Percentiles rank a stretch among this genome's conserved stretches.
phyloP scores from a whole-genome alignment of 371 early-diverging fungal genomes.

The Globomyces sp. region DNA sequence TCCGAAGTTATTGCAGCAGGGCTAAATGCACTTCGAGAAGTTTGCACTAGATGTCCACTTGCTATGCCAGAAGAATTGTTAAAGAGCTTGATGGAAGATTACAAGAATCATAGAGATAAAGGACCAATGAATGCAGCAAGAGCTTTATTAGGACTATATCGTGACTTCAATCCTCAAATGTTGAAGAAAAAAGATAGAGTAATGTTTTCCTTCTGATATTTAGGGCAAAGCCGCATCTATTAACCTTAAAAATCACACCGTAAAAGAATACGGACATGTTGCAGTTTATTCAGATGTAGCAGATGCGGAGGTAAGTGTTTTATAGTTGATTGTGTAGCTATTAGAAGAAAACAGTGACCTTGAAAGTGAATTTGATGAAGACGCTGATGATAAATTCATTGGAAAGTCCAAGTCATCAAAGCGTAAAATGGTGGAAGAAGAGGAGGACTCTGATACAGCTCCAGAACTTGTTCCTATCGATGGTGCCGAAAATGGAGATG shows the following conservation, averaged over 20 bases:
- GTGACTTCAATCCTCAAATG: conserved; percentile 92
- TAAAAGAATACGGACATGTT: conserved; percentile 72
- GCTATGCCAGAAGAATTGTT: conserved; percentile 85
- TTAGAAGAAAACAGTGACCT: conserved; percentile 27
- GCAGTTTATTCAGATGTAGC: conserved; percentile 66
- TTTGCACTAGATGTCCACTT: conserved; percentile 85
- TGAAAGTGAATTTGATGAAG: conserved; percentile 22
- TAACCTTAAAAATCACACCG: conserved; percentile 61
- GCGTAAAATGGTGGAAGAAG: conserved; percentile 40
- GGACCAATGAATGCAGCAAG: conserved; percentile 83
- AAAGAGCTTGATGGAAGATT: conserved; percentile 81
- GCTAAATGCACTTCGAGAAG: conserved; percentile 89
- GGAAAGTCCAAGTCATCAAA: conserved; percentile 12
- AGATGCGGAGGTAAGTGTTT: conserved; percentile 60
- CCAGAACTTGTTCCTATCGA: conserved; percentile 10
- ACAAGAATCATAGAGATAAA: conserved; percentile 89
- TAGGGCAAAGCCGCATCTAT: conserved; percentile 65
- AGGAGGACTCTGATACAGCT: not conserved
- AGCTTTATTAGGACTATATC: conserved; percentile 81
- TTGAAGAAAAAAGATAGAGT: conserved; percentile 90
- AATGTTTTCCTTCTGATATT: not conserved
- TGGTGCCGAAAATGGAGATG: conserved; percentile 19
- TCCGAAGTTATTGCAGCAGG: conserved; percentile 93
- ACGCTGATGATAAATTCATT: conserved; percentile 16
- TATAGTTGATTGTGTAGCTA: conserved; percentile 19